Evolutionary conservation across 2,329 filamentous ascomycete genomes (phyloP).

Genomic region (Curvularia sp.): DNA sequence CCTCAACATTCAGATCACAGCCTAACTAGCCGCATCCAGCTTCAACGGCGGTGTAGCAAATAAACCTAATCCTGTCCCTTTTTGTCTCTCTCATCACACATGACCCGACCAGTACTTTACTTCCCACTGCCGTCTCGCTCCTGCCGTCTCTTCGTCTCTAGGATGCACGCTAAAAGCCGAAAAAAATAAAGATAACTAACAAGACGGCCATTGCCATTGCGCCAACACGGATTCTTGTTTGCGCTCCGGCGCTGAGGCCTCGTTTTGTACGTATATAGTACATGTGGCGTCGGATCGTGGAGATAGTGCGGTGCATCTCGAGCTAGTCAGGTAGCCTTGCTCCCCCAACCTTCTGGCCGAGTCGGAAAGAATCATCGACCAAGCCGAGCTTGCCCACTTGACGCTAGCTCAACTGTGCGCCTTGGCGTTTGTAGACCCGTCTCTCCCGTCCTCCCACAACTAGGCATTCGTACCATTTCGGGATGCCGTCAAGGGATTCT

Average conservation of each 20-base stretch:
- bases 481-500: background rate
- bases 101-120: background rate
- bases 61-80: background rate
- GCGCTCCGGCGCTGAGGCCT: background rate
- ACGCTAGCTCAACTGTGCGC: background rate
- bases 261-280: background rate
- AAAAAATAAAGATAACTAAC: background rate
- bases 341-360: background rate
- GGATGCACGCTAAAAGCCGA: background rate
- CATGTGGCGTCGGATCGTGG: background rate
- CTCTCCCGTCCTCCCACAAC: no score
- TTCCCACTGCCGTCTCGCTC: background rate
- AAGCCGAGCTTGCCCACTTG: background rate
- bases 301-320: background rate
- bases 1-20: background rate
- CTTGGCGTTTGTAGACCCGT: background rate
- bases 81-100: background rate
- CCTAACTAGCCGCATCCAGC: background rate
- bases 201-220: background rate
- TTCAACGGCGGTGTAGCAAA: conserved; percentile 2
- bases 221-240: background rate
- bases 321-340: background rate
- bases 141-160: background rate
- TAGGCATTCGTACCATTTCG: background rate
- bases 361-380: background rate